These are phyloP conservation scores for Talinum fruticosum DNA, from an alignment of 148 eudicot genomes.

Conservation along the genomic window DNA sequence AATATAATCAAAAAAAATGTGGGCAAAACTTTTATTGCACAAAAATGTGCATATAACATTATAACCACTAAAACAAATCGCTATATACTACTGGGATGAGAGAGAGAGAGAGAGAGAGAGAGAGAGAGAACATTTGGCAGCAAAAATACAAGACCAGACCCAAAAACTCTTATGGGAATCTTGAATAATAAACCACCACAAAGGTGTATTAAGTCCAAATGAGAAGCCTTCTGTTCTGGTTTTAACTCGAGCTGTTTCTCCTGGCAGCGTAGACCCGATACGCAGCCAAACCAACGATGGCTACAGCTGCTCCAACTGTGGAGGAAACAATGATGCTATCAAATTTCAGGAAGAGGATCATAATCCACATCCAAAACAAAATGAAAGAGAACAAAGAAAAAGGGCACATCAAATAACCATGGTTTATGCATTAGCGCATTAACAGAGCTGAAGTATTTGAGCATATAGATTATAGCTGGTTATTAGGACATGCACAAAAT, in stretches of 20 bases:
- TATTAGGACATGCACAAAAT: too few relatives aligned
- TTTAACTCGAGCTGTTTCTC: constrained; percentile 47
- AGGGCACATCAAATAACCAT: not conserved
- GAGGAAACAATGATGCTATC: not conserved
- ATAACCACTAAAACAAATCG: constrained; percentile 4
- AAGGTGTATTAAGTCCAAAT: not conserved
- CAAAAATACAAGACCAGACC: constrained; percentile 7
- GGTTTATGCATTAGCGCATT: too few relatives aligned
- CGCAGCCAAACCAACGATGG: constrained; percentile 67
- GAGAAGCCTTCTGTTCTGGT: not conserved
- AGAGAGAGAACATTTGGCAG: not conserved
- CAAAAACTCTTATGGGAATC: not conserved
- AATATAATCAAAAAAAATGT: not conserved
- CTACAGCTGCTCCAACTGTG: constrained; percentile 74
- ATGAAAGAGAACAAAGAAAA: not conserved
- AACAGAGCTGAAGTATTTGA: too few relatives aligned
- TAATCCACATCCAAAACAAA: not conserved
- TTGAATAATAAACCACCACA: constrained; percentile 10
- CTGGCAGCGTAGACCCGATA: constrained; percentile 72
- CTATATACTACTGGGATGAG: constrained; percentile 31
- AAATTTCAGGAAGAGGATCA: not conserved
- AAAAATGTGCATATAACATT: constrained; percentile 16
- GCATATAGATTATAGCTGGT: too few relatives aligned
- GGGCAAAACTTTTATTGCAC: constrained; percentile 23
- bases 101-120: too few relatives aligned